Conservation (phyloP, 2,329 filamentous ascomycete species). For the Epichloe typhina region DNA sequence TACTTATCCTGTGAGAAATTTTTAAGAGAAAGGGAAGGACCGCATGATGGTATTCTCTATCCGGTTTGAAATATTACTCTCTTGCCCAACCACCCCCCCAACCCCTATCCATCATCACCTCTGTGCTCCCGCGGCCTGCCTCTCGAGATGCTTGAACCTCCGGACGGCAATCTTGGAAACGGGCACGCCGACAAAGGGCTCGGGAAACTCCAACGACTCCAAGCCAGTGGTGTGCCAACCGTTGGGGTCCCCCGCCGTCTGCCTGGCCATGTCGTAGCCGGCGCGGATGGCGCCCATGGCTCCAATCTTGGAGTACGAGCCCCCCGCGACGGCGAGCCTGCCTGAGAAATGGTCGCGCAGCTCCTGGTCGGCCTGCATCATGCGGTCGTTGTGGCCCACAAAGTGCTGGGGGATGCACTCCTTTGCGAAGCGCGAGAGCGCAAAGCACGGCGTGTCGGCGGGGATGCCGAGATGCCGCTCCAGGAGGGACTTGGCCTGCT, state of each 20-base stretch:
- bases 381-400: conserved; percentile 58
- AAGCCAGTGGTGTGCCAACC: conserved; percentile 17
- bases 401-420: conserved; percentile 86
- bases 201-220: conserved; percentile 13
- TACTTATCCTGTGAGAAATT: too few species aligned
- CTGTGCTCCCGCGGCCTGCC: not conserved
- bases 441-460: conserved; percentile 42
- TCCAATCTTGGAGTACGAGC: conserved; percentile 40
- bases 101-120: not conserved
- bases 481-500: conserved; percentile 58
- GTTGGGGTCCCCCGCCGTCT: conserved; percentile 7
- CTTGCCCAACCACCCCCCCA: not conserved
- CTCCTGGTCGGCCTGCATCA: conserved; percentile 42
- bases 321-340: conserved; percentile 48
- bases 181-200: conserved; percentile 14
- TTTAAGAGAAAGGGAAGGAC: too few species aligned
- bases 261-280: conserved; percentile 18
- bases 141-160: conserved; percentile 7
- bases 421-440: conserved; percentile 41
- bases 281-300: conserved; percentile 38
- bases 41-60: not conserved
- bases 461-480: conserved; percentile 62
- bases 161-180: conserved; percentile 15
- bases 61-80: not conserved
- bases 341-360: conserved; percentile 45